phyloP scores from a whole-genome alignment of 1,284 basidiomycete genomes.

The Sanghuangporus baumii region DNA sequence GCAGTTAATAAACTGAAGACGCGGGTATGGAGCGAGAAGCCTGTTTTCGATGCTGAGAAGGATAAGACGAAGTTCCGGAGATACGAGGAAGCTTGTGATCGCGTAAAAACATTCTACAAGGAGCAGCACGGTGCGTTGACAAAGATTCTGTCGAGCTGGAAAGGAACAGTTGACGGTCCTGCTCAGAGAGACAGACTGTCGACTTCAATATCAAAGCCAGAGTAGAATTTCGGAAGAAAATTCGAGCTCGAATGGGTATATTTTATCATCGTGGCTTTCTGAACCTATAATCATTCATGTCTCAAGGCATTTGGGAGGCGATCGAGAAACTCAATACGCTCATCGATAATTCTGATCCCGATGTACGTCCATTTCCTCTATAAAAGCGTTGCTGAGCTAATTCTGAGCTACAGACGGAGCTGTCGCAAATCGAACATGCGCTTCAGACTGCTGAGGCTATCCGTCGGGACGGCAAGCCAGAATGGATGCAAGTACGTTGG shows the following conservation, averaged over 20 bases:
- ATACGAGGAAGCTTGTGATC: constrained; percentile 74
- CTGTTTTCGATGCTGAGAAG: constrained; percentile 68
- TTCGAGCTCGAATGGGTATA: constrained; percentile 57
- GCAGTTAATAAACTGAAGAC: constrained; percentile 17
- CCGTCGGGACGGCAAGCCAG: constrained; percentile 81
- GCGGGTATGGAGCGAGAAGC: constrained; percentile 47
- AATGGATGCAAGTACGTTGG: constrained; percentile 71
- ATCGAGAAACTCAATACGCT: constrained; percentile 87
- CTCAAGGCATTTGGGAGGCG: constrained; percentile 71
- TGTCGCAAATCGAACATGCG: constrained; percentile 86
- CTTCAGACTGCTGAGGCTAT: constrained; percentile 92
- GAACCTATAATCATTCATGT: constrained; percentile 11
- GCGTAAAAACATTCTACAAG: constrained; percentile 82
- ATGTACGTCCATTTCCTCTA: constrained; percentile 39
- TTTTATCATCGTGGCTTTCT: not conserved
- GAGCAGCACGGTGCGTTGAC: constrained; percentile 73
- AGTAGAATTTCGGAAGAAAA: constrained; percentile 58
- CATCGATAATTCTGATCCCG: constrained; percentile 84
- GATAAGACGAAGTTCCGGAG: constrained; percentile 73
- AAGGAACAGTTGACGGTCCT: not conserved
- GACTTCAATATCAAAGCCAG: constrained; percentile 78
- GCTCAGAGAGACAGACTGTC: constrained; percentile 78
- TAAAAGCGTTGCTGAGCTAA: not conserved
- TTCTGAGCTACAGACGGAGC: constrained; percentile 44
- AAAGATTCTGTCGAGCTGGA: not conserved